Base-by-base conservation (phyloP, 192 early-diverging fungal genomes). In the Jimgerdemannia flammicorona region DNA sequence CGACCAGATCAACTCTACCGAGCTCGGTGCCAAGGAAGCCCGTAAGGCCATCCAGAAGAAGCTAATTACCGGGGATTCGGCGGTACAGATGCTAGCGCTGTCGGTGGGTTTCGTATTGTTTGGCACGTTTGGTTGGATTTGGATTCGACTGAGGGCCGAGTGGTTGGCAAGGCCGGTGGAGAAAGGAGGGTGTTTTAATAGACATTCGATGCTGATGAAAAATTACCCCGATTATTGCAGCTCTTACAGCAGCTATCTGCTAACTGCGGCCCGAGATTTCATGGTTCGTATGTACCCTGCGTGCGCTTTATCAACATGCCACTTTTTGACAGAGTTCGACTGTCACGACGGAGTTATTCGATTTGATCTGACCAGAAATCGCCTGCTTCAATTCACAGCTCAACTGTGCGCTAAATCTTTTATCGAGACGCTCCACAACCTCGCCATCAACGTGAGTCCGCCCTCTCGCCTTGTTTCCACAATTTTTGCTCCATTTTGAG, bases 1-100 rank as follows among this genome's bases (percentile, higher is more conserved):
- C 66, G 72, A 79, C 43, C 68, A 64, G 6, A 63, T 82, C n/a
- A 76, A 75, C 41, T 72, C 59, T 3, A 74, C 77, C 41, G 77
- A 82, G 17, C 69, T 69, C 39, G 81, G 81, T 6, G 81, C 77
- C 43, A 82, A 78, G 72, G 81, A 82, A 67, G 81, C 81, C 17
- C 66, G 81, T 42, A 82, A 82, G 59, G 49, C 72, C 2, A 70
- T 82, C 4, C 81, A 82, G 54, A 78, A 72, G 71, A 82, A 82
- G 40, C 78, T 76, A 71, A 39, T 75, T 9, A 40, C 68, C 3
- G 40, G 18, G 8, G 64, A 77, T 11, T 44, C 74, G 4, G 63
- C 74, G 19, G 74, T 67, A 6, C 81, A 82, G 40, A 66, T 74
- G 11, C 41, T 82, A 11, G 63, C 77, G 40, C 70, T 82, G 4